Percentiles rank a stretch among this genome's conserved stretches.
These are phyloP conservation scores for Penicillium sp. DNA, from an alignment of 2,329 filamentous ascomycete genomes.

Conservation along the genomic window DNA sequence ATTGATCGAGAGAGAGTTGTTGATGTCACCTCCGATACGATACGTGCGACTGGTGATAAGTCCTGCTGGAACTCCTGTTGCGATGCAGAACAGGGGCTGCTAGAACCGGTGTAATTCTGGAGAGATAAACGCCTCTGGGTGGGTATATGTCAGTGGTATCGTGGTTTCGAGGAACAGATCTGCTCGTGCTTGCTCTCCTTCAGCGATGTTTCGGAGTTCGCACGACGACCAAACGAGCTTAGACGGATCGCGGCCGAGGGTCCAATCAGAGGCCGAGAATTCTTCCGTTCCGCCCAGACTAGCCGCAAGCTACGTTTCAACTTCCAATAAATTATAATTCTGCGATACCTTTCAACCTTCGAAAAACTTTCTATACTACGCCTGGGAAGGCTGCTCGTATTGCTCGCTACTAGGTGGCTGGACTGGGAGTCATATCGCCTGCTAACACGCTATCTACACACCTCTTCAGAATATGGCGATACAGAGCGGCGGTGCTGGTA, in stretches of 20 bases:
- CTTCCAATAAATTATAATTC: too few species aligned
- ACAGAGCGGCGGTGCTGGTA: neutral
- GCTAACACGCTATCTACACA: too few species aligned
- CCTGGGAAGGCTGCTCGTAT: too few species aligned
- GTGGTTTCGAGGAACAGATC: neutral
- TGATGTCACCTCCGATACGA: conserved; percentile 7
- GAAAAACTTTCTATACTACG: too few species aligned
- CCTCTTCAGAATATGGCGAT: too few species aligned
- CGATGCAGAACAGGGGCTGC: neutral
- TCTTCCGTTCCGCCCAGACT: neutral
- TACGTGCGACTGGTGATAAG: neutral
- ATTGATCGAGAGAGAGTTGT: conserved; percentile 16
- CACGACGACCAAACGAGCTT: conserved; percentile 8
- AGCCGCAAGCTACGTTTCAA: neutral
- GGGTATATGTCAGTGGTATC: neutral
- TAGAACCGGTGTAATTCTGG: neutral
- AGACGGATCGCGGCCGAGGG: neutral
- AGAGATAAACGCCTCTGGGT: neutral
- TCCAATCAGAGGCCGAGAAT: conserved; percentile 6
- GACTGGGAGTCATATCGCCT: too few species aligned
- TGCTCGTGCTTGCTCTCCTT: neutral
- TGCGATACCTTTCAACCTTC: too few species aligned
- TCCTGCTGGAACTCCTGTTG: neutral
- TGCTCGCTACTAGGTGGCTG: too few species aligned
- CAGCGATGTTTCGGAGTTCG: neutral